Base-by-base conservation (phyloP, 2,329 filamentous ascomycete genomes). In the Penicillium sp. region DNA sequence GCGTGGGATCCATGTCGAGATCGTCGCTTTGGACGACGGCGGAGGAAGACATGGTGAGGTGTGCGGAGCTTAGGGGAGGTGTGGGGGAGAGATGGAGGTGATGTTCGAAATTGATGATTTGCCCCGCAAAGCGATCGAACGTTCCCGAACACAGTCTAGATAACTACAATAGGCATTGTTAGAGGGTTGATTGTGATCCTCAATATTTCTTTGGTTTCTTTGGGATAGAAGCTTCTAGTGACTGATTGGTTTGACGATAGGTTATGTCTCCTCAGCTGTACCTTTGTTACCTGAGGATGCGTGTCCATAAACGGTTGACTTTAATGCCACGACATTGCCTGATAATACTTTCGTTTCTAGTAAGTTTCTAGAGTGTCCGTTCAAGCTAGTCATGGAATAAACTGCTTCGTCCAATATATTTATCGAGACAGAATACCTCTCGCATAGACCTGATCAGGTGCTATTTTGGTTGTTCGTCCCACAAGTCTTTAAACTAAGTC, bases 1-100 rank as follows among this genome's bases (percentile, higher is more conserved):
- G 90, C 52, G 90, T 91, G 48, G 95, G 93, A 80, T 96, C 93
- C 80, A 98, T 87, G 53, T 68, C 64, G 68, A 86, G 82, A 73
- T 92, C 90, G 77, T 90, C 88, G 65, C 78, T 75, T 48, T 74
- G 69, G 50, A 79, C 64, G 51, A 78, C 67, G 41, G 78, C 75
- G 58, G 77, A 77, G 57, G 77, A 77, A 44, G 75, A 77, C 74
- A 77, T 77, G 55, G 54, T 64, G 57, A 41, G 48, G 14, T 45
- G 39, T 43, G 46, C 27, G 53, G 46, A 46, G 39, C 50, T 56
- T 48, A n/a, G 44, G 45, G 50, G 62, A n/a, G 22, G 43, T 39
- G 52, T 48, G 44, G 41, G 10, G 33, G 44, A 53, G 26, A 37
- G 48, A 49, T 43, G 39, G 54, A 48, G 44, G 47, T 45, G 31